phyloP scores from a whole-genome alignment of 2,329 filamentous ascomycete genomes.

The Plectosphaerella plurivora region DNA sequence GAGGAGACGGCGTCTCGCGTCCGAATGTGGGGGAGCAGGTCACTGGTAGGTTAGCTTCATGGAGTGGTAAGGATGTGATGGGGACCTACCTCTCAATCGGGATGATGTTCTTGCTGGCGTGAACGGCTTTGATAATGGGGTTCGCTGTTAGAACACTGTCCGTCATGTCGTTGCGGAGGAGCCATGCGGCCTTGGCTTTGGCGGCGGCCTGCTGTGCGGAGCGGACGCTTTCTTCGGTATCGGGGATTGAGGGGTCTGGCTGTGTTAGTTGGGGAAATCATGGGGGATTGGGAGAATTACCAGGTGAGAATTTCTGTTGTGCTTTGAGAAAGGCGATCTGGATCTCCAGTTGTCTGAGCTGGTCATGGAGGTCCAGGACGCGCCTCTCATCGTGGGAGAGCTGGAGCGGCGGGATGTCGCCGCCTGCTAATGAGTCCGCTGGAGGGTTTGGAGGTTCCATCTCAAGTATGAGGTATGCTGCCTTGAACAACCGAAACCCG shows the following conservation, averaged over 20 bases:
- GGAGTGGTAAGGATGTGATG: background rate
- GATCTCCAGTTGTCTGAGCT: constrained; percentile 65
- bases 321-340: constrained; percentile 64
- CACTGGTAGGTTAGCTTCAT: constrained; percentile 34
- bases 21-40: constrained; percentile 62
- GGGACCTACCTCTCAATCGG: constrained; percentile 61
- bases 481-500: no score
- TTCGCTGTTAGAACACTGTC: constrained; percentile 67
- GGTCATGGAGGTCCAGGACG: constrained; percentile 66
- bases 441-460: no score
- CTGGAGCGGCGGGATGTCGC: constrained; percentile 32
- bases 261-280: no score
- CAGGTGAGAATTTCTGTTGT: constrained; percentile 29
- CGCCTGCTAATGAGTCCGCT: background rate
- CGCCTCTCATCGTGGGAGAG: constrained; percentile 64
- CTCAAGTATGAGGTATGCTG: background rate
- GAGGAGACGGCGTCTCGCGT: constrained; percentile 65
- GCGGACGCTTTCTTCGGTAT: constrained; percentile 27
- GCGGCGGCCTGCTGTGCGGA: constrained; percentile 62
- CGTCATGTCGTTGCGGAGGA: constrained; percentile 64
- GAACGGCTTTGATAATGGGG: constrained; percentile 73
- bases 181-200: constrained; percentile 65
- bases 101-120: constrained; percentile 59
- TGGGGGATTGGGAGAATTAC: constrained; percentile 18
- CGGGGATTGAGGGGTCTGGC: constrained; percentile 2